These are phyloP conservation scores for Sanguinoderma infundibulare DNA, from an alignment of 1,284 basidiomycete genomes.

Conservation along the genomic window DNA sequence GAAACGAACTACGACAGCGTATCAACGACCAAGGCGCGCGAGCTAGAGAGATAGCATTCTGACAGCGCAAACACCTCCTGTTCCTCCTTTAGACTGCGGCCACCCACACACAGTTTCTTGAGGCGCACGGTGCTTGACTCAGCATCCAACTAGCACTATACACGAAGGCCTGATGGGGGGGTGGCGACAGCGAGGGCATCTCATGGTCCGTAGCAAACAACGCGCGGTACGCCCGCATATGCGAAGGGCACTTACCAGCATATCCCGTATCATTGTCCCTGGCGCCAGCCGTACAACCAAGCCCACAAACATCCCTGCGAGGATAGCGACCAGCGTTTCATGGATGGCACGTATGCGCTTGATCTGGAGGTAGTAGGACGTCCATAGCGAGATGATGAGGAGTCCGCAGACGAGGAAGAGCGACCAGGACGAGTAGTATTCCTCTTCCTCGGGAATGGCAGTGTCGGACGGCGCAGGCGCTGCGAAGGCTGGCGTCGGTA, in stretches of 20 bases:
- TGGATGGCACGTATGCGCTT: slow-evolving; percentile 95
- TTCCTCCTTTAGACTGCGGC: neutral
- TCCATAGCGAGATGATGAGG: slow-evolving; percentile 93
- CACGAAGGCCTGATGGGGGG: neutral
- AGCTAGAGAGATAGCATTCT: neutral
- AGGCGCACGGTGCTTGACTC: slow-evolving; percentile 2
- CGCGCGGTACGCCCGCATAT: no score
- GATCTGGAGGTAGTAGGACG: slow-evolving; percentile 97
- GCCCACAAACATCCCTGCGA: slow-evolving; percentile 97
- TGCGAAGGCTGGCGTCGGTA: slow-evolving; percentile 23
- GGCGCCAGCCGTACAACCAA: slow-evolving; percentile 90
- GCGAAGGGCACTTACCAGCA: slow-evolving; percentile 76
- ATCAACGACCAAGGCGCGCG: no score
- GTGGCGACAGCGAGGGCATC: neutral
- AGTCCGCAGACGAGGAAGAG: slow-evolving; percentile 94
- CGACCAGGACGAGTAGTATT: slow-evolving; percentile 93
- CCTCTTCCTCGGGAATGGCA: slow-evolving; percentile 74
- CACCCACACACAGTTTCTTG: neutral
- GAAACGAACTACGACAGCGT: neutral
- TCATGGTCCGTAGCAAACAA: neutral
- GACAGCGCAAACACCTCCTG: neutral
- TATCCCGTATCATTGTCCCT: slow-evolving; percentile 93
- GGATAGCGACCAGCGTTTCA: slow-evolving; percentile 95
- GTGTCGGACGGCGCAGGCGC: slow-evolving; percentile 32
- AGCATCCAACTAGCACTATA: neutral